Base-by-base conservation (phyloP, 495 filamentous ascomycete species). In the Aspergillus olivimuriae region DNA sequence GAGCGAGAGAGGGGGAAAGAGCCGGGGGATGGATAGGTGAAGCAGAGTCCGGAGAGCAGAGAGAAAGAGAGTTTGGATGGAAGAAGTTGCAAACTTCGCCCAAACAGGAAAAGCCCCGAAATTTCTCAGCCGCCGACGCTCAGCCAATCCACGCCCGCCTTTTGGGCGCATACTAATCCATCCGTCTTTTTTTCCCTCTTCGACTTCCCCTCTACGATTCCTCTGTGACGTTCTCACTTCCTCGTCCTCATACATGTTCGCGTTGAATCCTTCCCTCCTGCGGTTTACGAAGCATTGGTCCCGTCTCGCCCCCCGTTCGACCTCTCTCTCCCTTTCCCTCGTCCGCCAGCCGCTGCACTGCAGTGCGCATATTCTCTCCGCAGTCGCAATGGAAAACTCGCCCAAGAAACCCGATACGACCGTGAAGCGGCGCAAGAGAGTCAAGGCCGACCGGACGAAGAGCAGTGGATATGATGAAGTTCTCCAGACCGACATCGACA, bases 401-500 rank as follows among this genome's bases (percentile, higher is more conserved):
- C 54, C 55, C 11, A 57, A 50, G 46, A 63, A 61, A 40, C 53
- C 45, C 20, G 44, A 56, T 5, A 49, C 46, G 31, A 48, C 53
- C 39, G 50, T 52, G 28, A 73, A 69, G 53, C 78, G 74, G 58
- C 79, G 68, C 51, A 74, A 76, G 61, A 80, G 78, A 62, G 69
- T 69, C 48, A 69, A 68, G 24, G 24, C 47, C 11, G 68, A 68
- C 46, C 65, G 63, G 4, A 69, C 55, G 4, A 66, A 66, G 39
- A 47, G 48, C 43, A 61, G 50, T 46, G 65, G 58, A 12, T 58
- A 72, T 34, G 87, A 95, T 43, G 85, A 92, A 49, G 79, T 94
- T 20, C 69, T 96, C 18, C 66, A 80, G 10, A 53, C 70, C 34
- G 90, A 96, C 53, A 73, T 95, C 22, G 68, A 76, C 37, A 58